Conservation (phyloP, 257 asterid species). For the Nicotiana knightiana region DNA sequence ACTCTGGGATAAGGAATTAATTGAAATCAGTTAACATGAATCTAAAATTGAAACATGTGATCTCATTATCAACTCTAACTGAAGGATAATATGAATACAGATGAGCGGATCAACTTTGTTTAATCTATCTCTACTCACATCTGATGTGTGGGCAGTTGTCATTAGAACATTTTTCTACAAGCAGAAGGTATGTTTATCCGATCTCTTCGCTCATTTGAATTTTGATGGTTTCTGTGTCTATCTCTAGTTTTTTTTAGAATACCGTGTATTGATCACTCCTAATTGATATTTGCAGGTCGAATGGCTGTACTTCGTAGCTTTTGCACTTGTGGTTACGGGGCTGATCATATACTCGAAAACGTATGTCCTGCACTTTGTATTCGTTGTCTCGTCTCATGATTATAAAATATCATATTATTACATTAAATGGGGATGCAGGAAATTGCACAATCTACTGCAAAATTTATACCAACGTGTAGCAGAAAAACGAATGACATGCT, state of each 20-base stretch:
- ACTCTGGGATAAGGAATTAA: too few species aligned
- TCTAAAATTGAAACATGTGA: background rate
- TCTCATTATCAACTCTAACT: background rate
- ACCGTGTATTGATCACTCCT: background rate
- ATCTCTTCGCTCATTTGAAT: background rate
- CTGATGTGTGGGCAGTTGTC: slow-evolving; percentile 80
- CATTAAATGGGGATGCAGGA: background rate
- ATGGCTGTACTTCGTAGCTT: slow-evolving; percentile 61
- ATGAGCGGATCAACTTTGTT: slow-evolving; percentile 70
- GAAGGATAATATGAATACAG: slow-evolving; percentile 23
- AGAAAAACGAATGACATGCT: too few species aligned
- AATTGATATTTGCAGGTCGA: slow-evolving; percentile 45
- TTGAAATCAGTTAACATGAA: background rate
- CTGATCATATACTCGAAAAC: slow-evolving; percentile 48
- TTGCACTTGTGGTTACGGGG: slow-evolving; percentile 49
- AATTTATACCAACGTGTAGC: background rate
- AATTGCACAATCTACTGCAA: background rate
- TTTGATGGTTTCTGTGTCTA: background rate
- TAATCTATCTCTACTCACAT: slow-evolving; percentile 73
- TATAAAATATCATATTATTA: background rate
- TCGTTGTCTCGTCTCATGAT: background rate
- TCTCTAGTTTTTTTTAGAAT: background rate
- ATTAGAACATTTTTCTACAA: slow-evolving; percentile 62
- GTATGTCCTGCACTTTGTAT: slow-evolving; percentile 22
- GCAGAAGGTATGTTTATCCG: slow-evolving; percentile 36